phyloP scores from a whole-genome alignment of 768 basidiomycete genomes.

The Lactarius deliciosus region DNA sequence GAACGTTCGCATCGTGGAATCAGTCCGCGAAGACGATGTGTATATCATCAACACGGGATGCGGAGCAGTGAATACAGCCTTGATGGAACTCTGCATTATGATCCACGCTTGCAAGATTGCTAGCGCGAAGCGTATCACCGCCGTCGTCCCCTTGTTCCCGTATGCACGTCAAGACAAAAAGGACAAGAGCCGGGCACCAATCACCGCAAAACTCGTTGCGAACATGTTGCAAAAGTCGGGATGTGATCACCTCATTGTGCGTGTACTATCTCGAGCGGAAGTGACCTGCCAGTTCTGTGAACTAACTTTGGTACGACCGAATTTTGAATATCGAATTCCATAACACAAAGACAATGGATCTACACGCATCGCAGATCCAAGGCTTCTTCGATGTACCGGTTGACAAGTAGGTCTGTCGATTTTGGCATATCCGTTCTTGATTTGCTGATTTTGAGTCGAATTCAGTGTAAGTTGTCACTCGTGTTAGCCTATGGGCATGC shows the following conservation, averaged over 20 bases:
- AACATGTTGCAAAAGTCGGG: conserved; percentile 94
- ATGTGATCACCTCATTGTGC: conserved; percentile 94
- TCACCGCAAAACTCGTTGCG: conserved; percentile 96
- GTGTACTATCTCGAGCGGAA: conserved; percentile 35
- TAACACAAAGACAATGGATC: conserved; percentile 96
- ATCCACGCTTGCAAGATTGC: conserved; percentile 99
- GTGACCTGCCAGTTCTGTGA: neutral
- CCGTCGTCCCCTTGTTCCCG: conserved; percentile 96
- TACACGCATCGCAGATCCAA: conserved; percentile 98
- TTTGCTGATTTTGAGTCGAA: conserved; percentile 4
- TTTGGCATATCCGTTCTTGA: conserved; percentile 17
- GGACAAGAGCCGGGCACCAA: conserved; percentile 97
- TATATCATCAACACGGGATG: conserved; percentile 97
- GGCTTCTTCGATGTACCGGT: conserved; percentile 99
- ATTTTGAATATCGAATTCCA: conserved; percentile 15
- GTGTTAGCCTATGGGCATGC: conserved; percentile 31
- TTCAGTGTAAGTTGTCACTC: conserved; percentile 48
- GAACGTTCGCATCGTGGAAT: conserved; percentile 87
- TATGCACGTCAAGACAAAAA: conserved; percentile 99
- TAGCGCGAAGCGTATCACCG: conserved; percentile 96
- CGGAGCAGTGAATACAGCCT: conserved; percentile 82
- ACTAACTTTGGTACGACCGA: conserved; percentile 3
- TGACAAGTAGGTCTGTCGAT: conserved; percentile 78
- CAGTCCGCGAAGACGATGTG: conserved; percentile 96
- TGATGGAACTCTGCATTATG: conserved; percentile 99